Conservation (phyloP, 1,284 basidiomycete species). For the Cerrena zonata region DNA sequence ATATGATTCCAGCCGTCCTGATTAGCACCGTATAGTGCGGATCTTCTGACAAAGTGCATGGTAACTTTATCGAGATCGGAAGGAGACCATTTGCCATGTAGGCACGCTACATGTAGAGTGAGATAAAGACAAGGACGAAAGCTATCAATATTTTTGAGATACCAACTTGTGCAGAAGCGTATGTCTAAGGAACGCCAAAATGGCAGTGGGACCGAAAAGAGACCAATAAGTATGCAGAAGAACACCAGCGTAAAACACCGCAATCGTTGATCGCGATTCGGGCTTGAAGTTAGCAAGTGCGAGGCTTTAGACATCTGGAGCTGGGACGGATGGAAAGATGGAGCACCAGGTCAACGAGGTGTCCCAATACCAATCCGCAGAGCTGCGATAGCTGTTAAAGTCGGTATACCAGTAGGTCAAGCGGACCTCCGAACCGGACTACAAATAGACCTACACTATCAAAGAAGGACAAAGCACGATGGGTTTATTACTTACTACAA, state of each 20-base stretch:
- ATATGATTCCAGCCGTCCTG: conserved; percentile 3
- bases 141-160: background rate
- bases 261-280: background rate
- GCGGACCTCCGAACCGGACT: too few species aligned
- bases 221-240: background rate
- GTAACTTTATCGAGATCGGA: conserved; percentile 3
- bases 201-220: background rate
- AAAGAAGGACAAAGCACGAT: too few species aligned
- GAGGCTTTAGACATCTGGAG: too few species aligned
- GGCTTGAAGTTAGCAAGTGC: too few species aligned
- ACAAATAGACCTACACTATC: too few species aligned
- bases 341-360: too few species aligned
- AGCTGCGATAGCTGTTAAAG: too few species aligned
- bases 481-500: too few species aligned
- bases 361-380: too few species aligned
- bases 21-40: conserved; percentile 1
- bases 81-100: background rate
- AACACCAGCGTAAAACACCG: background rate
- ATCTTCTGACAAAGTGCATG: conserved; percentile 4
- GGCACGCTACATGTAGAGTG: background rate
- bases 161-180: background rate
- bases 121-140: background rate
- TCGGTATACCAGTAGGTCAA: too few species aligned
- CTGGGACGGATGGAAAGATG: too few species aligned
- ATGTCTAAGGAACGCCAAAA: background rate